Evolutionary conservation across 164 flowering plant species (phyloP).

Genomic region (Amborella trichopoda): DNA sequence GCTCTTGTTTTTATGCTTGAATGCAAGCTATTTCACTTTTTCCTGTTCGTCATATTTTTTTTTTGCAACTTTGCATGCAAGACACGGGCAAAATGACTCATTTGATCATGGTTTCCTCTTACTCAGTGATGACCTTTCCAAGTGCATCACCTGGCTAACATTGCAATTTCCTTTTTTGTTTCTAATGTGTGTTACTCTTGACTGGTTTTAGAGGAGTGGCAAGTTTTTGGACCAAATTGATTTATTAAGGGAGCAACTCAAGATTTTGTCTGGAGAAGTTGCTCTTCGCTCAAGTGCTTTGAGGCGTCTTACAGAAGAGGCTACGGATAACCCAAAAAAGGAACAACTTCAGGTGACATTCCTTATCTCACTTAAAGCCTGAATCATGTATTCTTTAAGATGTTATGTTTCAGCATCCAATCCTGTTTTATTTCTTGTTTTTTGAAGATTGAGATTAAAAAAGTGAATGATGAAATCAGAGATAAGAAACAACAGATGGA

Average conservation of each 20-base stretch:
- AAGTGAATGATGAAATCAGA: conserved; percentile 57
- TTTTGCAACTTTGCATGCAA: too few species aligned
- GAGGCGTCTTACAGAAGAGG: conserved; percentile 70
- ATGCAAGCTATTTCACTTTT: too few species aligned
- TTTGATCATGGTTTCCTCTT: too few species aligned
- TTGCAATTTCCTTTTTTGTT: too few species aligned
- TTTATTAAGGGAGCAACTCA: conserved; percentile 78
- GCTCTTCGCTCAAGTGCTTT: conserved; percentile 78
- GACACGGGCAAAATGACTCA: too few species aligned
- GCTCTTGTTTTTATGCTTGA: too few species aligned
- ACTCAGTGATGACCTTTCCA: too few species aligned
- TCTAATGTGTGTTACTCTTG: too few species aligned
- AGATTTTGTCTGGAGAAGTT: conserved; percentile 83
- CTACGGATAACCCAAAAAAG: conserved; percentile 45
- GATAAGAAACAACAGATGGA: conserved; percentile 62
- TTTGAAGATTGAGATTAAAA: conserved; percentile 56
- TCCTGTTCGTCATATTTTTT: too few species aligned
- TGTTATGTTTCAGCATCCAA: background rate
- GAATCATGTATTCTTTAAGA: background rate
- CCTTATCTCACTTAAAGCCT: too few species aligned
- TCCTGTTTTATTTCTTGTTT: conserved; percentile 8
- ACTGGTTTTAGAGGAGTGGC: conserved; percentile 38
- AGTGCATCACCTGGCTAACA: too few species aligned
- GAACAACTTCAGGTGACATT: conserved; percentile 55
- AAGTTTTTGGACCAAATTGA: conserved; percentile 73